Base-by-base conservation (phyloP, 2,329 filamentous ascomycete species). In the Fonsecaea pugnacius region DNA sequence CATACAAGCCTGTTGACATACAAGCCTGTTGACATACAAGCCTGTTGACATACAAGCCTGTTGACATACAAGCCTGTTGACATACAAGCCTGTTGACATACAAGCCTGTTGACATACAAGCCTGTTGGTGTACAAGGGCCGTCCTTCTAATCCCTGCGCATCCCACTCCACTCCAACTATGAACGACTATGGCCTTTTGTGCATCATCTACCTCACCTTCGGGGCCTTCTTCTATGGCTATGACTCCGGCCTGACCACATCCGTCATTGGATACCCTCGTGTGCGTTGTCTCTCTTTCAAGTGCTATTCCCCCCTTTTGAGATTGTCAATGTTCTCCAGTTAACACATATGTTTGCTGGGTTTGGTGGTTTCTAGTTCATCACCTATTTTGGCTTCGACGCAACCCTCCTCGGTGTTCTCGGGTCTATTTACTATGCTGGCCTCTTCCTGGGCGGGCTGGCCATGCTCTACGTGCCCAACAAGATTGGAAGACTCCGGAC, bases 151-250 rank as follows among this genome's bases (percentile, higher is more conserved):
- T 7, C 6, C 6, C 38, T 18, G 1, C 16, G 14, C n/a, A 6
- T n/a, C 16, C 3, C 4, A n/a, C 14, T n/a, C 38, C 1, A 16
- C 38, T n/a, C 2, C 40, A 48, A 21, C 51, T 27, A 53, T 53
- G 51, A 53, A 53, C n/a, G n/a, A 53, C 16, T 53, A 53, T 53
- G 33, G 30, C 30, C 51, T 53, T 21, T n/a, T 32, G 51, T 53
- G 51, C 16, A 32, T 53, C 33, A 53, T 53, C 33, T 53, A 53
- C 51, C 27, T 36, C 51, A 33, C 51, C 51, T 53, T 53, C 51
- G 51, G 51, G 3, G 51, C 51, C n/a, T 53, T 53, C 51, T 53
- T 63, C 48, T 63, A 59, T 18, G 61, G 61, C 27, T 63, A 63
- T 46, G 61, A 63, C 43, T 59, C 36, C n/a, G 61, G 61, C 40